Evolutionary conservation across 495 filamentous ascomycete genomes (phyloP), one percentile per base, ranked within the genome.

Genomic region (Opeltia flavorubescens): DNA sequence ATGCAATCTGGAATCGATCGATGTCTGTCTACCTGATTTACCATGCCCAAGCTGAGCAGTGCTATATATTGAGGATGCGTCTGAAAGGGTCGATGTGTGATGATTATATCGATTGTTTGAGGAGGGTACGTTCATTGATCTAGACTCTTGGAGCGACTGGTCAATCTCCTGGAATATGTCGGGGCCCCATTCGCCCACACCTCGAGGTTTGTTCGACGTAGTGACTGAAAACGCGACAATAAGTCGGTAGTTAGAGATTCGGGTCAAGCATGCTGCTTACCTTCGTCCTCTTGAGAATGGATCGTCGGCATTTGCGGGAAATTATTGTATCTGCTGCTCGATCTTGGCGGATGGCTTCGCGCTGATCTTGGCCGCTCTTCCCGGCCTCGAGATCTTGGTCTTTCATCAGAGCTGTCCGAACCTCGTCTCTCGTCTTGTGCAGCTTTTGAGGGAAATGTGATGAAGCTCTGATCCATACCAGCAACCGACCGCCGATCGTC

Each of bases 1-100:
- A 36, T 47, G 44, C 3, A 41, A 4, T 47, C 38, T 34, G 17
- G 29, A 34, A 1, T 47, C 33, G 20, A 38, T 38, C 1, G 44
- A 43, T 23, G 31, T 13, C 6, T 31, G 35, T 17, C 38, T 23
- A 13, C 7, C 39, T 8, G 23, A 43, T 15, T 5, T 6, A 13
- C n/a, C 21, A 12, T 31, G 28, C 15, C 28, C 25, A 28, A 43
- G 7, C 25, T 31, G 44, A 6, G 44, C 44, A 1, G 29, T 35
- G 29, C 44, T 47, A n/a, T 36, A 38, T 8, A 25, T 47, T 11
- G 44, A 47, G 23, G 26, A 31, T 15, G 44, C 27, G 15, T 47
- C 33, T n/a, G 44, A 47, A 9, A 38, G 44, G 30, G 23, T 34
- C n/a, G 44, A 35, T 15, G 29, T 47, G 27, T 47, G 44, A 17